Base-by-base conservation (phyloP, 805 yeast genomes). In the Candida ascalaphidarum region DNA sequence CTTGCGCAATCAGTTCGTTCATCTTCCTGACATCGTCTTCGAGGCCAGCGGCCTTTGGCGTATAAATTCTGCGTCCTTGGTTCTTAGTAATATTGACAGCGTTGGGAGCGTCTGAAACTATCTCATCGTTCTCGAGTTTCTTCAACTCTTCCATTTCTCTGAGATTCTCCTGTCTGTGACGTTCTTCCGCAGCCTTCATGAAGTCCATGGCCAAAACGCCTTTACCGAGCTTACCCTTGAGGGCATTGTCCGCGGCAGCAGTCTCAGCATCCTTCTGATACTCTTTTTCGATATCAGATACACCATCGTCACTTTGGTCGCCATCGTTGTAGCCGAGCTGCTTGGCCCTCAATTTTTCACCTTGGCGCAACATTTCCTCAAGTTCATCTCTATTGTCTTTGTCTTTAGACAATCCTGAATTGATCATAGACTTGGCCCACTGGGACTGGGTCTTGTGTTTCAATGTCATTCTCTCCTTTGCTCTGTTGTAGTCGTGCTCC, bases 191-290 rank as follows among this genome's bases (percentile, higher is more conserved):
- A 35, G 80, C 81, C 40, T 69, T 78, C 97, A 89, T 89, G 53
- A 89, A 89, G 40, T 88, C 94, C 97, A 92, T 92, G 27, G 77
- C 80, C 69, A 89, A 58, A 13, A 89, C 78, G 31, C 97, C 96
- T 52, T 88, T 89, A 13, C 92, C 88, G n/a, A 77, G 52, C 25
- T 62, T 67, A 7, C 35, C 36, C 14, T 50, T 39, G 18, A 60
- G 53, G 19, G 52, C 50, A 2, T 42, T 43, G 9, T 58, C 66
- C 7, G 44, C 57, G 8, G 54, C 66, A 7, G 40, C 60, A 9
- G 48, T 50, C 7, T 52, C 48, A n/a, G 55, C 49, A 16, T 55
- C 61, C 5, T 53, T 49, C 9, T 36, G 46, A 33, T 56, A 55
- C n/a, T 58, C 67, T 11, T 39, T 37, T 30, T 65, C 68, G n/a